These are phyloP conservation scores for Lipomyces yamadae DNA, from an alignment of 805 yeast genomes.

Conservation along the genomic window DNA sequence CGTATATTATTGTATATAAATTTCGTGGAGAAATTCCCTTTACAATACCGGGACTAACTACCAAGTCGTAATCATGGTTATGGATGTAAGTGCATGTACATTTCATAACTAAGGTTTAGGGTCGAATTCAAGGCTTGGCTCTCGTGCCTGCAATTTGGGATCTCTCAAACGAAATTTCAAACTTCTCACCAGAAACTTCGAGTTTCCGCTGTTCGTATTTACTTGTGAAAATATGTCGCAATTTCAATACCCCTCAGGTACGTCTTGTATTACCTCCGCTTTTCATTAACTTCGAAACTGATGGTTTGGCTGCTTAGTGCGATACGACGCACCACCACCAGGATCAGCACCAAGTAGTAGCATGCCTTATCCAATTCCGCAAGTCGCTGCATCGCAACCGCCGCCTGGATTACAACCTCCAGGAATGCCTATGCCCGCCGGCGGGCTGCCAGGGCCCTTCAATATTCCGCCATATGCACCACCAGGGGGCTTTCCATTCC, in stretches of 20 bases:
- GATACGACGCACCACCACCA: constrained; percentile 8
- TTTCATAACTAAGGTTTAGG: not conserved
- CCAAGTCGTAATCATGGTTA: not conserved
- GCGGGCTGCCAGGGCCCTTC: constrained; percentile 15
- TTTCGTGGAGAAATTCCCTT: no score
- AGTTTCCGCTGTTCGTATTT: not conserved
- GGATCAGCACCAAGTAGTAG: constrained; percentile 6
- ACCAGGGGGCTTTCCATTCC: constrained; percentile 22
- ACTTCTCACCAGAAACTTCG: not conserved
- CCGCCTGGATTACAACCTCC: constrained; percentile 16
- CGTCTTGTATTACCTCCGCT: not conserved
- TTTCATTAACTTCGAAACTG: not conserved
- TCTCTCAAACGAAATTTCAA: no score
- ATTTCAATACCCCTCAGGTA: not conserved
- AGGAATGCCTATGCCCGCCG: constrained; percentile 11
- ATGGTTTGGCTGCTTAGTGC: not conserved
- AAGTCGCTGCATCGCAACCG: not conserved
- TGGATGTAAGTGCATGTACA: not conserved
- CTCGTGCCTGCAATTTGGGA: no score
- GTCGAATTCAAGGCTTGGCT: not conserved
- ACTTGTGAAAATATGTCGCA: constrained; percentile 3
- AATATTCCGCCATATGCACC: constrained; percentile 18
- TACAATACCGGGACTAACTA: not conserved
- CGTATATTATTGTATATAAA: not conserved
- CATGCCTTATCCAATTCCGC: constrained; percentile 10